Evolutionary conservation across 805 yeast species (phyloP).

Genomic region (Candida michaelii): DNA sequence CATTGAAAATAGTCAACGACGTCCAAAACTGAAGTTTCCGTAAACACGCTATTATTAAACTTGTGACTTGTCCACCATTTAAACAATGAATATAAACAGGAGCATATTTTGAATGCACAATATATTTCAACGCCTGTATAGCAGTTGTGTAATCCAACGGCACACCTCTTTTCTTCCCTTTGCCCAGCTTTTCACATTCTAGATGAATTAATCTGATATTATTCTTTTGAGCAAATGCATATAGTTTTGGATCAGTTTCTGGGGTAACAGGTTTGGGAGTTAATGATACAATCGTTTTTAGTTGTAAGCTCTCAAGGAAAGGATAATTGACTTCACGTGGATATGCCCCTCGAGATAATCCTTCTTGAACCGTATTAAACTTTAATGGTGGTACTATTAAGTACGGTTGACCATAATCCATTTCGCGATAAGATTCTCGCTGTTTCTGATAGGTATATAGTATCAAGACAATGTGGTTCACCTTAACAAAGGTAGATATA

Average conservation of each 20-base stretch:
- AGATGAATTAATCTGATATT: constrained; percentile 68
- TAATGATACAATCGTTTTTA: constrained; percentile 73
- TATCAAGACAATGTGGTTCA: too few species aligned
- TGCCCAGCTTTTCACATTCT: constrained; percentile 64
- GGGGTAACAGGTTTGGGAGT: constrained; percentile 71
- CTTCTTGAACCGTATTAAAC: constrained; percentile 68
- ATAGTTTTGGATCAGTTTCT: constrained; percentile 51
- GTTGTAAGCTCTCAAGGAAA: constrained; percentile 61
- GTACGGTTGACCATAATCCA: constrained; percentile 21
- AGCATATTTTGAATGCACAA: constrained; percentile 56
- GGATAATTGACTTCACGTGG: constrained; percentile 75
- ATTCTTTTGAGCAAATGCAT: constrained; percentile 51
- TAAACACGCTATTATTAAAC: constrained; percentile 81
- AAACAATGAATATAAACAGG: constrained; percentile 85
- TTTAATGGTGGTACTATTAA: constrained; percentile 71
- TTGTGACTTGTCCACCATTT: constrained; percentile 86
- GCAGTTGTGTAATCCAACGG: constrained; percentile 72
- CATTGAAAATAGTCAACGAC: constrained; percentile 80
- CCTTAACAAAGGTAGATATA: too few species aligned
- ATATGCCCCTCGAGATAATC: constrained; percentile 79
- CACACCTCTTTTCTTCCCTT: constrained; percentile 79
- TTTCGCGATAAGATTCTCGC: background rate
- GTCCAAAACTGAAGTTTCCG: constrained; percentile 87
- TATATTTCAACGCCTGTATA: constrained; percentile 54
- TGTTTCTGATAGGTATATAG: too few species aligned